Conservation (phyloP, 257 asterid genomes). For the Lantana camara region DNA sequence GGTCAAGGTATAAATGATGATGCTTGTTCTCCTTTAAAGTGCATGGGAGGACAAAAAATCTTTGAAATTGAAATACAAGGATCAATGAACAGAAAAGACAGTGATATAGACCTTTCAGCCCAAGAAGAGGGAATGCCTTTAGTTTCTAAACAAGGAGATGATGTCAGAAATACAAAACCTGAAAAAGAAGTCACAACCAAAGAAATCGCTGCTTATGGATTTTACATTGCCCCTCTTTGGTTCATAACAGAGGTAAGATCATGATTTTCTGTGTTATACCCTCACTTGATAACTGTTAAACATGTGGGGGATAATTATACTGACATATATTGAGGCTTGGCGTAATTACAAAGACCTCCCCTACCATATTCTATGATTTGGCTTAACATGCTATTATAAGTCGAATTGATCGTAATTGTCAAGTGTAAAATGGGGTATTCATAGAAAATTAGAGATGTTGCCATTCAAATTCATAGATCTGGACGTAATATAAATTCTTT, state of each 20-base stretch:
- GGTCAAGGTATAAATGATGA: conserved; percentile 41
- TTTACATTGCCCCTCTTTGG: conserved; percentile 97
- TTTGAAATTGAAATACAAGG: conserved; percentile 76
- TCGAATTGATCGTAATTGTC: no score
- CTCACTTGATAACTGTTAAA: no score
- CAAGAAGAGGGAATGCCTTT: conserved; percentile 71
- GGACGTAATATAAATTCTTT: no score
- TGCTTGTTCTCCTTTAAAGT: conserved; percentile 61
- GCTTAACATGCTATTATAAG: no score
- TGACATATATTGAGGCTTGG: not conserved
- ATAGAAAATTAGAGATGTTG: no score
- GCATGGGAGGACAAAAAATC: conserved; percentile 55
- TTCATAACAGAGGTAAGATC: conserved; percentile 79
- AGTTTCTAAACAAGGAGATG: conserved; percentile 52
- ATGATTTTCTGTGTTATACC: no score
- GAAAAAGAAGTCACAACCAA: conserved; percentile 65
- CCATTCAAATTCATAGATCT: no score
- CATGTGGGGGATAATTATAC: no score
- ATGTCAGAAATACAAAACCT: conserved; percentile 36
- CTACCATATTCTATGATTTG: no score
- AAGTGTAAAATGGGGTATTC: no score
- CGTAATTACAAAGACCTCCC: not conserved
- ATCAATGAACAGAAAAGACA: conserved; percentile 59
- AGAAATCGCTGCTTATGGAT: conserved; percentile 88
- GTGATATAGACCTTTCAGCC: conserved; percentile 53